A percentile compares a stretch with the other conserved stretches of the same genome.
Conservation (phyloP, 768 basidiomycete genomes). For the Phylloporus rhodoxanthus region DNA sequence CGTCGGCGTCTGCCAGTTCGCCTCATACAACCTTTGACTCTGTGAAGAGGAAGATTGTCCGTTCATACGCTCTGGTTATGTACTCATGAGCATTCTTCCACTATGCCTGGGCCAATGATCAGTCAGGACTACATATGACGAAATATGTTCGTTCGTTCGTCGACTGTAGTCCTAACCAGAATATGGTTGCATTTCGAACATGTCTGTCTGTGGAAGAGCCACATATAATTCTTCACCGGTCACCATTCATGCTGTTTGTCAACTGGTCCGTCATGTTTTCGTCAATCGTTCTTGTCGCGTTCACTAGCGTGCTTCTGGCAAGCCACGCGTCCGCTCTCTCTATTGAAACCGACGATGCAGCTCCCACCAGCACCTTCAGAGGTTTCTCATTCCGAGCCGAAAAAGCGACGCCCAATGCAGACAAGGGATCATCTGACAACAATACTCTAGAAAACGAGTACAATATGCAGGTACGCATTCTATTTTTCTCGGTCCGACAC, state of each 20-base stretch:
- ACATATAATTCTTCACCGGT: constrained; percentile 1
- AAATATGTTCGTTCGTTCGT: neutral
- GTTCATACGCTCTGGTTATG: neutral
- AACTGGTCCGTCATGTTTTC: constrained; percentile 13
- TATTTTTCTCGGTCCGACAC: neutral
- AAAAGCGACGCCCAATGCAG: constrained; percentile 8
- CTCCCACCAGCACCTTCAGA: constrained; percentile 4
- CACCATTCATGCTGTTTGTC: neutral
- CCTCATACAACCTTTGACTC: too few relatives aligned
- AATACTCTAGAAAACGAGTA: constrained; percentile 20
- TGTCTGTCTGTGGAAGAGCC: neutral
- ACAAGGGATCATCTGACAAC: constrained; percentile 20
- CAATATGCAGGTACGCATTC: constrained; percentile 24
- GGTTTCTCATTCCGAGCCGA: constrained; percentile 20
- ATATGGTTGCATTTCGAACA: constrained; percentile 14
- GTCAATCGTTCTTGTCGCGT: constrained; percentile 3
- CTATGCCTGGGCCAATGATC: too few relatives aligned
- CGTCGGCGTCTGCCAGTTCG: too few relatives aligned
- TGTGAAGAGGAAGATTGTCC: too few relatives aligned
- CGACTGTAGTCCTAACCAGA: constrained; percentile 5
- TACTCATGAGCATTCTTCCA: neutral
- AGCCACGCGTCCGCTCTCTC: constrained; percentile 23
- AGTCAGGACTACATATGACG: too few relatives aligned
- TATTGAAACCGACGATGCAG: neutral
- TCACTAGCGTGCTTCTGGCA: constrained; percentile 28